Evolutionary conservation across 495 filamentous ascomycete species (phyloP), one percentile per base, ranked within the genome.

Genomic region (Podospora anserina): DNA sequence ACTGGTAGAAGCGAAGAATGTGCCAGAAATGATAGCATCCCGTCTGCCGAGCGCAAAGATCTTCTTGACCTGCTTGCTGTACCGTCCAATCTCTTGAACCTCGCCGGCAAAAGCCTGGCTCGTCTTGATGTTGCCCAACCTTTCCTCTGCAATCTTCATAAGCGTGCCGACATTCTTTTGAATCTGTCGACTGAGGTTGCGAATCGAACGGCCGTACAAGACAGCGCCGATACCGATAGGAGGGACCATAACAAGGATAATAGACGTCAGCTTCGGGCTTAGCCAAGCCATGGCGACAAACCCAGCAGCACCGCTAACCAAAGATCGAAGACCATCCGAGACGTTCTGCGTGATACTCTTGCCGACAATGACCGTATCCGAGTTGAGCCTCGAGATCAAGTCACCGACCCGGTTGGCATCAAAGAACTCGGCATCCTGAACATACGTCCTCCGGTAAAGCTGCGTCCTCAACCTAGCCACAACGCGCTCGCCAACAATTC

Each of bases 341-440:
- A 99, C 81, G 75, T 99, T 99, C 72, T 98, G 95, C 11, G 96
- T 98, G 72, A 99, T 96, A 78, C 92, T 96, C 81, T 99, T 99
- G 71, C 94, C 95, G 39, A 98, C 94, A 70, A 99, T 94, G 71
- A 98, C 90, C 1, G 95, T 97, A 76, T 99, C 95, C 9, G 93
- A 97, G 72, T 93, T 92, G 23, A 99, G 88, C 16, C 95, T 88
- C 61, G 94, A 97, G 72, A 98, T 97, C 71, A 99, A 80, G 76
- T 99, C 95, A 70, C 95, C 95, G 53, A 97, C 93, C 20, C 96
- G 86, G 80, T 99, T 99, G 53, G 95, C 95, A 76, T 99, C 95
- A 76, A 98, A 99, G 82, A 99, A 99, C 75, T 99, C 95, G 67
- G 96, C 96, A 78, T 99, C 93, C 75, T 99, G 95, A 23, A 93